phyloP scores from a whole-genome alignment of 768 basidiomycete genomes.

The Lactarius tabidus region DNA sequence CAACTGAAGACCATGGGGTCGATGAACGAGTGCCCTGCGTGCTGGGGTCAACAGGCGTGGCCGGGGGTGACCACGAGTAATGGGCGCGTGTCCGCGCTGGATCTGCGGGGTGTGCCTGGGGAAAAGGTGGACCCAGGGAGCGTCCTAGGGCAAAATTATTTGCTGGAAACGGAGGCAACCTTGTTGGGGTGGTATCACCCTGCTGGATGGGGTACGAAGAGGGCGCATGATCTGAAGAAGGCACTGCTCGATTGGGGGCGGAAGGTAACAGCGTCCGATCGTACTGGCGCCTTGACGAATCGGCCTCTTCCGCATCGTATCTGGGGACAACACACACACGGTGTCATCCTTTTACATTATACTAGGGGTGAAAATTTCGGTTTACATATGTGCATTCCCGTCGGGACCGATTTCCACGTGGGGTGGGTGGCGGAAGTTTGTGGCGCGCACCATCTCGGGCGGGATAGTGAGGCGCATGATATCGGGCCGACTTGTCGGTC shows the following conservation, averaged over 20 bases:
- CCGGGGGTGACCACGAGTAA: conserved; percentile 20
- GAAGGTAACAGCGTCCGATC: conserved; percentile 18
- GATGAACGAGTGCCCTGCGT: conserved; percentile 6
- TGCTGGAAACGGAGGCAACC: background rate
- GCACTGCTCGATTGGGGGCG: conserved; percentile 3
- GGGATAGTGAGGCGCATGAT: conserved; percentile 72
- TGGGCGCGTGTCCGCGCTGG: background rate
- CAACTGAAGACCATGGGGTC: conserved; percentile 3
- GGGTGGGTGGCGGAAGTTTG: conserved; percentile 81
- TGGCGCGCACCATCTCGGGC: conserved; percentile 70
- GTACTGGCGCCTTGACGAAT: conserved; percentile 23
- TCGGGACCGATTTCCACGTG: conserved; percentile 71
- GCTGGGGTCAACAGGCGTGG: conserved; percentile 8
- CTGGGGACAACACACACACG: conserved; percentile 19
- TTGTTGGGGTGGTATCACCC: background rate
- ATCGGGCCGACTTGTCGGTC: conserved; percentile 65
- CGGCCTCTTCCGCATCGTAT: conserved; percentile 27
- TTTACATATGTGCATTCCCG: conserved; percentile 63
- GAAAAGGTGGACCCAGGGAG: background rate
- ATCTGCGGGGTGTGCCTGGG: conserved; percentile 7
- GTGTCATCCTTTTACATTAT: background rate
- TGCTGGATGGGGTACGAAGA: conserved; percentile 17
- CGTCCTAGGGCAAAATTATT: conserved; percentile 4
- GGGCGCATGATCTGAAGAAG: conserved; percentile 14
- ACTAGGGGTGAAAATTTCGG: background rate